phyloP scores from a whole-genome alignment of 768 basidiomycete genomes.

The Pisolithus sp. region DNA sequence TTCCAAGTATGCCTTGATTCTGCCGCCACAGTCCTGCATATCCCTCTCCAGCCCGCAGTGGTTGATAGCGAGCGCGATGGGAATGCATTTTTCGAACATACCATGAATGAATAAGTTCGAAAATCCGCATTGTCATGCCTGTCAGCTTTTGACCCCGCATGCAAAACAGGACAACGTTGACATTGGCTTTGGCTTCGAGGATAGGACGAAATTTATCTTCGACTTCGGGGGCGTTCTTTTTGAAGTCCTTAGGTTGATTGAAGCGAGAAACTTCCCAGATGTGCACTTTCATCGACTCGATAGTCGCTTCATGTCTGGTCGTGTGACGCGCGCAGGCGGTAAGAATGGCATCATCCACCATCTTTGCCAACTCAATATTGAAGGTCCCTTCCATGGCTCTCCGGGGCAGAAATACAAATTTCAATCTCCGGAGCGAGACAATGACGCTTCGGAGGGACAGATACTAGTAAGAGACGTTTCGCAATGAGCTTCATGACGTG shows the following conservation, averaged over 20 bases:
- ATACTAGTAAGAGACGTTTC: no score
- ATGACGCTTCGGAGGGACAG: no score
- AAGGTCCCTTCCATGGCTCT: no score
- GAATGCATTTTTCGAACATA: slow-evolving; percentile 7
- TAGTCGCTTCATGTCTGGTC: neutral
- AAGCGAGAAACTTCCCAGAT: neutral
- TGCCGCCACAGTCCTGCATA: no score
- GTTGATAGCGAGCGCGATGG: slow-evolving; percentile 10
- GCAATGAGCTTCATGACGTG: no score
- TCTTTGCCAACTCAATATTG: neutral
- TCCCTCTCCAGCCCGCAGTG: neutral
- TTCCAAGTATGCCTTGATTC: no score
- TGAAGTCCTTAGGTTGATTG: neutral
- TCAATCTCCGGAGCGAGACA: no score
- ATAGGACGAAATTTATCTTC: neutral
- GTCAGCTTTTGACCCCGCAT: neutral
- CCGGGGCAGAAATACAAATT: no score
- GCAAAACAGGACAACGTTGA: no score
- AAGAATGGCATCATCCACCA: neutral
- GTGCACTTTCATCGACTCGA: neutral
- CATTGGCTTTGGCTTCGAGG: no score
- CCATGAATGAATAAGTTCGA: neutral
- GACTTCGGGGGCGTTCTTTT: neutral
- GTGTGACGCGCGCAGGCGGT: slow-evolving; percentile 13
- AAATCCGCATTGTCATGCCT: neutral